These are phyloP conservation scores for Pyrrhoderma noxium DNA, from an alignment of 1,284 basidiomycete genomes.

Conservation along the genomic window DNA sequence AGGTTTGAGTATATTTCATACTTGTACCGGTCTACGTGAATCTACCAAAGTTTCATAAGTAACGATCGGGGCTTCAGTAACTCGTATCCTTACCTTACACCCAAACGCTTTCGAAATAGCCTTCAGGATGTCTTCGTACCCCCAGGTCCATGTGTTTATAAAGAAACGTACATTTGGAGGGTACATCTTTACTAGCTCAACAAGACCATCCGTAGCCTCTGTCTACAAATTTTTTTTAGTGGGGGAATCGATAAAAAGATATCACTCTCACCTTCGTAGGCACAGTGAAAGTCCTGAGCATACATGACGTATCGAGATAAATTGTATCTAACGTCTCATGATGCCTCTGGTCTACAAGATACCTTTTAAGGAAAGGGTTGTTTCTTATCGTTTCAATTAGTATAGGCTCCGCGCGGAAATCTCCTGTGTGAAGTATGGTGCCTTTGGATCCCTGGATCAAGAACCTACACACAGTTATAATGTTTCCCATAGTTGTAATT, in stretches of 20 bases:
- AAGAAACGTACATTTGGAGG: constrained; percentile 72
- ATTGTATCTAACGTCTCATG: constrained; percentile 64
- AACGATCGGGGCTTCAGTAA: not conserved
- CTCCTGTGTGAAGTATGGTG: constrained; percentile 85
- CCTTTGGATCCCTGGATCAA: constrained; percentile 70
- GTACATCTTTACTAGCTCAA: constrained; percentile 62
- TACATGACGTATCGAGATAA: constrained; percentile 78
- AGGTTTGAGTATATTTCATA: constrained; percentile 53
- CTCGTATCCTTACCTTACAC: constrained; percentile 39
- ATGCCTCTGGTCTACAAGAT: constrained; percentile 37
- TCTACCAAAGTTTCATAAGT: constrained; percentile 36
- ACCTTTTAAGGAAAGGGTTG: constrained; percentile 67
- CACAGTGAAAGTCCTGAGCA: constrained; percentile 53
- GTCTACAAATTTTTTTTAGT: constrained; percentile 36
- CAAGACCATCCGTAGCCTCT: constrained; percentile 57
- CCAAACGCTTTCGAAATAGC: constrained; percentile 60
- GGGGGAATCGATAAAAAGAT: not conserved
- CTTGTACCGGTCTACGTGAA: constrained; percentile 90
- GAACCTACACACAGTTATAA: constrained; percentile 49
- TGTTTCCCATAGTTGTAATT: not conserved
- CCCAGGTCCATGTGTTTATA: constrained; percentile 91
- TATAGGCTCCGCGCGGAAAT: constrained; percentile 80
- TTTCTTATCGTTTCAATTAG: constrained; percentile 62
- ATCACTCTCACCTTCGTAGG: constrained; percentile 57
- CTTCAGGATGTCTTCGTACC: constrained; percentile 82